Conservation (phyloP, 2,329 filamentous ascomycete genomes). For the Penicillium nordicum region DNA sequence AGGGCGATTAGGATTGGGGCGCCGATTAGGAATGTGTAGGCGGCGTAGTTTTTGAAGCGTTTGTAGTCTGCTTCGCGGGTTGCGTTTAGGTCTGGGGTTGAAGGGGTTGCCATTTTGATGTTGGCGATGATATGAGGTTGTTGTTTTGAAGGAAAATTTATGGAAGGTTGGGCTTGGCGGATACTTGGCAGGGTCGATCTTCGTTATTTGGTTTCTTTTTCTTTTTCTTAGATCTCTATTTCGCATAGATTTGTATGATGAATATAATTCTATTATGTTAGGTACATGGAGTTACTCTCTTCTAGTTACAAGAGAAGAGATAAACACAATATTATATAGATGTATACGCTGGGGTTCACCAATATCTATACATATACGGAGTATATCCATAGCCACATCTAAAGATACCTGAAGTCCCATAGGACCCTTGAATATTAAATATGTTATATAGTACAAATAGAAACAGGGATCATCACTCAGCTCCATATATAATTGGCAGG, state of each 20-base stretch:
- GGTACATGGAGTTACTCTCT: accelerated
- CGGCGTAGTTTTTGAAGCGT: constrained; percentile 41
- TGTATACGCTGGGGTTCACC: not conserved
- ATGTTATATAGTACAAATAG: not conserved
- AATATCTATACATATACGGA: not conserved
- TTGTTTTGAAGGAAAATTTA: constrained; percentile 17
- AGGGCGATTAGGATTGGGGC: constrained; percentile 33
- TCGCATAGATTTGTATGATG: accelerated
- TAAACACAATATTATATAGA: not conserved
- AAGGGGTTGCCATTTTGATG: constrained; percentile 7
- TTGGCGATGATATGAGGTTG: not conserved
- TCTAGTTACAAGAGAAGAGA: not conserved
- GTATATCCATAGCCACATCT: not conserved
- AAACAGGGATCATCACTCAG: not conserved
- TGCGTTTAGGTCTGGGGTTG: constrained; percentile 7
- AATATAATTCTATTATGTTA: not conserved
- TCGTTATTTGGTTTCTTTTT: not conserved
- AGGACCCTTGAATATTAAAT: not conserved
- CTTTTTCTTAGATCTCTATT: not conserved
- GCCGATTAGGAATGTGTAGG: constrained; percentile 37
- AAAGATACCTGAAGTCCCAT: too few relatives aligned
- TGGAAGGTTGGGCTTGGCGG: constrained; percentile 3
- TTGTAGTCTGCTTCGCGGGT: constrained; percentile 37
- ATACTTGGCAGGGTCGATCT: not conserved
- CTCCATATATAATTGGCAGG: not conserved